These are phyloP conservation scores for Lactarius vividus DNA, from an alignment of 768 basidiomycete species.

Conservation along the genomic window DNA sequence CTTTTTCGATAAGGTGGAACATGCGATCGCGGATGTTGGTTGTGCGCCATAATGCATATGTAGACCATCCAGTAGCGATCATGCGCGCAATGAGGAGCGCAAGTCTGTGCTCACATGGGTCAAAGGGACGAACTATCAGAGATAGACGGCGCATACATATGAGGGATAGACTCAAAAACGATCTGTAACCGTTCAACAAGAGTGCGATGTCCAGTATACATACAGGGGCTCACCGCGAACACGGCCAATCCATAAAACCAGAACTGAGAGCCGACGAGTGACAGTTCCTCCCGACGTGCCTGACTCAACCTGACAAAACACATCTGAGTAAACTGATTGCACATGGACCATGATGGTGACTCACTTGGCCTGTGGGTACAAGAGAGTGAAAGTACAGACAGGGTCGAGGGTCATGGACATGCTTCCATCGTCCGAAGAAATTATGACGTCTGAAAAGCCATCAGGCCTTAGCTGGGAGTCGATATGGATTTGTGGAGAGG, in stretches of 20 bases:
- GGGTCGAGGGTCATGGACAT: constrained; percentile 8
- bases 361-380: constrained; percentile 20
- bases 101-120: constrained; percentile 35
- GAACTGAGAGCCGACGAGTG: constrained; percentile 25
- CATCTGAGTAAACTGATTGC: neutral
- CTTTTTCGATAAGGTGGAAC: constrained; percentile 38
- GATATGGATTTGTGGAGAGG: neutral
- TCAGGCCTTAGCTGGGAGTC: constrained; percentile 7
- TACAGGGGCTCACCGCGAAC: constrained; percentile 22
- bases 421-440: constrained; percentile 8
- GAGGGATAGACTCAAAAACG: constrained; percentile 51
- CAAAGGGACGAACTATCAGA: neutral
- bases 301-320: constrained; percentile 14
- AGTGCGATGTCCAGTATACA: neutral
- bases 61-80: constrained; percentile 49
- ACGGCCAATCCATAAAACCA: constrained; percentile 28
- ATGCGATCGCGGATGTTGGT: constrained; percentile 37
- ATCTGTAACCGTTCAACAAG: constrained; percentile 32
- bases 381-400: constrained; percentile 15
- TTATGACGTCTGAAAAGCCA: neutral
- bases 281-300: constrained; percentile 20
- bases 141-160: constrained; percentile 40
- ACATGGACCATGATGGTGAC: neutral
- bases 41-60: constrained; percentile 50
- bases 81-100: constrained; percentile 49